Base-by-base conservation (phyloP, 2,329 filamentous ascomycete genomes). In the Cytospora leucostoma region DNA sequence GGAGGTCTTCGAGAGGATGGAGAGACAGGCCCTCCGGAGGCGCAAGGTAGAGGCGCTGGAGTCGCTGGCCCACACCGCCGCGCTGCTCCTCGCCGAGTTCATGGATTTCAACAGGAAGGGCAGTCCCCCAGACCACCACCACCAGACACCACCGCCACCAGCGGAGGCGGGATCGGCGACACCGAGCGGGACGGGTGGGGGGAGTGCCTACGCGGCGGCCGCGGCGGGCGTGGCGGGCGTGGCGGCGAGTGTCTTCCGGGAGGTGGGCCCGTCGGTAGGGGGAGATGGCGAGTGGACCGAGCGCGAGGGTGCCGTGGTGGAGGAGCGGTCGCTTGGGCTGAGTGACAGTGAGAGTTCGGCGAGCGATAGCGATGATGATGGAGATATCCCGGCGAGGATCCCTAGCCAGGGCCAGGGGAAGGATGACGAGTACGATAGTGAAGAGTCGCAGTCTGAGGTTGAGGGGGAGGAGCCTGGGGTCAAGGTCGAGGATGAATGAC, bases 41-140 rank as follows among this genome's bases (percentile, higher is more conserved):
- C 61, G 63, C 7, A 63, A 65, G 34, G 63, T 65, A 34, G 63
- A 65, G 34, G 63, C 63, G 8, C 60, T 65, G n/a, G 63, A 65
- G 51, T 65, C 59, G 10, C 21, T 63, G 6, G 50, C 63, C 7
- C 63, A 65, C 27, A 65, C 63, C 7, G 59, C 63, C 11, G 63
- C 63, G 8, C 35, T 65, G 19, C 59, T 65, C 32, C 51, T 65
- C 27, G 63, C 59, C 10, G 63, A 65, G 19, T 65, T 65, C 34
- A 44, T 53, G 37, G 49, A 53, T 17, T 59, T 21, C 57, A n/a
- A n/a, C n/a, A 59, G n/a, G 33, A 53, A 35, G 35, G 57, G 21
- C 11, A 27, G 27, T 27, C 2, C 27, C 27, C 27, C 27, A 27
- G 4, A 27, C 27, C 27, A 27, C 27, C 27, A 27, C 27, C 27